Evolutionary conservation across 768 basidiomycete genomes (phyloP).

Genomic region (Auriculariales sp.): DNA sequence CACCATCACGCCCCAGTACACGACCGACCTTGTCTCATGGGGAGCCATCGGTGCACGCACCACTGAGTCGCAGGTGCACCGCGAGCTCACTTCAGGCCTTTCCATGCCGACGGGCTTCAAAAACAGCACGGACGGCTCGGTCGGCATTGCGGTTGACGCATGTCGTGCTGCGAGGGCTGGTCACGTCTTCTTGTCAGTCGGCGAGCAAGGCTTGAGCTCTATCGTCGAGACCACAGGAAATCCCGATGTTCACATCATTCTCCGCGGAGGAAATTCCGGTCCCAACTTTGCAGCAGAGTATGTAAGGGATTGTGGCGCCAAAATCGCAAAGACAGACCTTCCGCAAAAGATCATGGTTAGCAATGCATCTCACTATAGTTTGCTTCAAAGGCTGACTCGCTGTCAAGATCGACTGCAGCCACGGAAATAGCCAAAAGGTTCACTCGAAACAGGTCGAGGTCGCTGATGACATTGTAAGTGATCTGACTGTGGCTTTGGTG

Average conservation of each 20-base stretch:
- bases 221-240: constrained; percentile 96
- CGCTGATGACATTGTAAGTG: constrained; percentile 72
- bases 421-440: constrained; percentile 90
- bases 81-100: constrained; percentile 74
- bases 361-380: neutral
- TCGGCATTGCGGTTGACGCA: constrained; percentile 87
- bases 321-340: constrained; percentile 67
- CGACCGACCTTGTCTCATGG: constrained; percentile 87
- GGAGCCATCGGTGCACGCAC: constrained; percentile 92
- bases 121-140: constrained; percentile 83
- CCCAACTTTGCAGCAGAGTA: constrained; percentile 78
- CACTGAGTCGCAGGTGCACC: constrained; percentile 86
- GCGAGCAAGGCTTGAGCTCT: constrained; percentile 88
- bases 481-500: constrained; percentile 7
- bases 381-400: neutral
- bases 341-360: constrained; percentile 74
- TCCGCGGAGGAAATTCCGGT: constrained; percentile 78
- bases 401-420: constrained; percentile 82
- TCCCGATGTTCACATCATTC: constrained; percentile 84
- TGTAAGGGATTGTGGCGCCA: constrained; percentile 60
- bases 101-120: constrained; percentile 98
- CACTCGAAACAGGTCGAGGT: constrained; percentile 80
- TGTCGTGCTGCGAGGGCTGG: constrained; percentile 82
- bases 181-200: constrained; percentile 93
- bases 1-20: constrained; percentile 71